Evolutionary conservation across 2,329 filamentous ascomycete species (phyloP).

Genomic region (Tolypocladium paradoxum): DNA sequence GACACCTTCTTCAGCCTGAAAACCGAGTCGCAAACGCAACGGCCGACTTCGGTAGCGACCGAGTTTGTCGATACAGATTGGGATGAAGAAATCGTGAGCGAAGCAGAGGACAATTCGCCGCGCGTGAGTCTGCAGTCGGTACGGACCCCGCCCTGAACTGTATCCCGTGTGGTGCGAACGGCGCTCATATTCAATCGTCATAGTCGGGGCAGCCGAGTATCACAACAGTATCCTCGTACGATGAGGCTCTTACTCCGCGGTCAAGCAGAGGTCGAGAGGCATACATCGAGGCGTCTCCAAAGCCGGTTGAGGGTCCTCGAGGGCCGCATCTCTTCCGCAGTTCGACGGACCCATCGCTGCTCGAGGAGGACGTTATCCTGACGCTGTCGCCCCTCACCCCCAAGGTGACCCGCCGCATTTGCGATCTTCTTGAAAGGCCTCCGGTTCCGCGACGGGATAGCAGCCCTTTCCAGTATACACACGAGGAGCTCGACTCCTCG

Average conservation of each 20-base stretch:
- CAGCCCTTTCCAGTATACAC: constrained; percentile 46
- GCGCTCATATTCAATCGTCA: constrained; percentile 4
- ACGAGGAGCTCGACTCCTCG: constrained; percentile 45
- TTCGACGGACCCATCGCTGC: constrained; percentile 38
- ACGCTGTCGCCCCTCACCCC: constrained; percentile 67
- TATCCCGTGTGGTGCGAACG: not conserved
- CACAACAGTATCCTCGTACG: constrained; percentile 78
- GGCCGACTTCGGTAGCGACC: constrained; percentile 61
- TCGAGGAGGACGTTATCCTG: constrained; percentile 42
- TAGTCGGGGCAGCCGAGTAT: constrained; percentile 65
- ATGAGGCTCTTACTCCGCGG: constrained; percentile 70
- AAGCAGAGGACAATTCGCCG: constrained; percentile 55
- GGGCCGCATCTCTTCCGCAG: constrained; percentile 80
- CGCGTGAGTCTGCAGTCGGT: constrained; percentile 63
- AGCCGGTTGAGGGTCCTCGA: constrained; percentile 66
- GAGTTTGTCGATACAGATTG: constrained; percentile 71
- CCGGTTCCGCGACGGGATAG: constrained; percentile 20
- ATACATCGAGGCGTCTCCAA: constrained; percentile 50
- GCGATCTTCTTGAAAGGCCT: constrained; percentile 14
- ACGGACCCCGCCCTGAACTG: constrained; percentile 23
- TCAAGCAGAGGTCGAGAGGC: constrained; percentile 49
- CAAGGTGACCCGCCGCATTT: constrained; percentile 36
- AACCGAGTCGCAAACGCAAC: constrained; percentile 32
- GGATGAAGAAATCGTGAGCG: constrained; percentile 46
- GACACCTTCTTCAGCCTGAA: constrained; percentile 53